phyloP scores from a whole-genome alignment of 1,284 basidiomycete species.

The Calocybe gambosa region DNA sequence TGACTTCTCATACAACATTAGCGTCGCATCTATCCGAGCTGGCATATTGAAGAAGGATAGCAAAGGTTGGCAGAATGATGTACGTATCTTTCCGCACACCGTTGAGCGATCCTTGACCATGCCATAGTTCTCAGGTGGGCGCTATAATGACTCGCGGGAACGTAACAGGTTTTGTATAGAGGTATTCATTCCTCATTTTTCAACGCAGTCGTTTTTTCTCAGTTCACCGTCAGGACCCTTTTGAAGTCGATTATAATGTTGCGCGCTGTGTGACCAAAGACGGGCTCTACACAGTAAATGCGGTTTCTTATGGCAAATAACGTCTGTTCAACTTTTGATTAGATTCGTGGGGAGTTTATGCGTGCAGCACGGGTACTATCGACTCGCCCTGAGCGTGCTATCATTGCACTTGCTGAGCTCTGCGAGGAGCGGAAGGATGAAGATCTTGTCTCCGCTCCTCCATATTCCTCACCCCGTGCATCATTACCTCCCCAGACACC shows the following conservation, averaged over 20 bases:
- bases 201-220: not conserved
- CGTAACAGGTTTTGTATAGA: constrained; percentile 92
- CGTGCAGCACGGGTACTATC: constrained; percentile 83
- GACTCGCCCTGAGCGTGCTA: constrained; percentile 74
- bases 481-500: constrained; percentile 62
- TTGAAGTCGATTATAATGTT: constrained; percentile 94
- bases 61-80: constrained; percentile 93
- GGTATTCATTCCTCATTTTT: constrained; percentile 36
- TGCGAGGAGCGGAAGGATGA: constrained; percentile 74
- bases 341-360: constrained; percentile 99
- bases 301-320: not conserved
- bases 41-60: constrained; percentile 86
- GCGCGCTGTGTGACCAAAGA: constrained; percentile 95
- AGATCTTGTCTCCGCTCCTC: constrained; percentile 46
- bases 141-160: constrained; percentile 76
- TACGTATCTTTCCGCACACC: constrained; percentile 33
- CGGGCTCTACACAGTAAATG: constrained; percentile 83
- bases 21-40: constrained; percentile 87
- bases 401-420: constrained; percentile 74
- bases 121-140: constrained; percentile 36
- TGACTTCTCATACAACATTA: constrained; percentile 89
- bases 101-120: constrained; percentile 7
- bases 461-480: constrained; percentile 48
- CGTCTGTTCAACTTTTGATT: constrained; percentile 8
- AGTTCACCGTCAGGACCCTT: constrained; percentile 70